Conservation (phyloP, 495 filamentous ascomycete genomes). For the Pyronema domesticum region DNA sequence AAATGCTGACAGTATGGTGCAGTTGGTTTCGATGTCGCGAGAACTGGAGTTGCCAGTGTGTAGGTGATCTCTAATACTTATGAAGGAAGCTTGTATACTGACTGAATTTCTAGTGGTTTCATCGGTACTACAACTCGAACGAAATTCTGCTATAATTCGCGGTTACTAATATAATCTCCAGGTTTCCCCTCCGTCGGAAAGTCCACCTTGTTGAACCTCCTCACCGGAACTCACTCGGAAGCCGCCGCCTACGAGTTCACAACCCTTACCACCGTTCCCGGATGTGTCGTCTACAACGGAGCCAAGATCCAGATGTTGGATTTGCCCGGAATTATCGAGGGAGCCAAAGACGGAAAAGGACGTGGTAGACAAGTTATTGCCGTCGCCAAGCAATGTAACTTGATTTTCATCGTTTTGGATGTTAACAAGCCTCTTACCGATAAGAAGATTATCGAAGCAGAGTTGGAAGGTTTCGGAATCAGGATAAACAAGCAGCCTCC, state of each 20-base stretch:
- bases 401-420: constrained; percentile 97
- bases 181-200: constrained; percentile 96
- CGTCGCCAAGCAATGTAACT: constrained; percentile 93
- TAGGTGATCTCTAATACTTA: constrained; percentile 34
- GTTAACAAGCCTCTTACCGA: constrained; percentile 97
- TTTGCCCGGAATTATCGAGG: constrained; percentile 95
- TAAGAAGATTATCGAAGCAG: constrained; percentile 90
- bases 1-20: constrained; percentile 20
- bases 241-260: constrained; percentile 97
- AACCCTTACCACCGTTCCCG: constrained; percentile 89
- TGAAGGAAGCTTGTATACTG: not conserved
- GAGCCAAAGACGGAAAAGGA: constrained; percentile 95
- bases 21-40: constrained; percentile 93
- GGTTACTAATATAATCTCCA: constrained; percentile 11
- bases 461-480: constrained; percentile 94
- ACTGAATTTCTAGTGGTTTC: constrained; percentile 28
- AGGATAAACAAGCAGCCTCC: constrained; percentile 93
- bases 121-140: constrained; percentile 26
- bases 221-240: constrained; percentile 95
- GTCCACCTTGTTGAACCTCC: constrained; percentile 83
- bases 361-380: constrained; percentile 97
- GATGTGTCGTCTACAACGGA: constrained; percentile 91
- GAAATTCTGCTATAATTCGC: not conserved
- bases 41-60: constrained; percentile 92
- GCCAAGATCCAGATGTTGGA: constrained; percentile 98